phyloP scores from a whole-genome alignment of 495 filamentous ascomycete genomes.

The Venustampulla echinocandica region DNA sequence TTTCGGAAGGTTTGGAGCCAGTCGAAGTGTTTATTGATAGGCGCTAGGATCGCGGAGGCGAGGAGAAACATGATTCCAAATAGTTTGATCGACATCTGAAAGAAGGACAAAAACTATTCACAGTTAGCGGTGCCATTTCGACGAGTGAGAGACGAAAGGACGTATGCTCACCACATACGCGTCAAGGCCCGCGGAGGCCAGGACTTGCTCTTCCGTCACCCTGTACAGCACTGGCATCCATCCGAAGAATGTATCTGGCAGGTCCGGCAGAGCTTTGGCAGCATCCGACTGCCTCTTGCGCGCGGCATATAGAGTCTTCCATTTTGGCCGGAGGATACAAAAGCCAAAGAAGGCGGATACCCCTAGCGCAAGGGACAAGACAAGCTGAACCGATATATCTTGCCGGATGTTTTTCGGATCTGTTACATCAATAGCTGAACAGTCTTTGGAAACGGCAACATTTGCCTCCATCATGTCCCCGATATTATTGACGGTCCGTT shows the following conservation, averaged over 20 bases:
- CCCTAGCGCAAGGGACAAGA: slow-evolving; percentile 41
- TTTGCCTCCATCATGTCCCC: no score
- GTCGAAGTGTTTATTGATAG: slow-evolving; percentile 65
- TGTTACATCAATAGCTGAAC: slow-evolving; percentile 16
- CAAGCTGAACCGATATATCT: slow-evolving; percentile 42
- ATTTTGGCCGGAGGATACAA: slow-evolving; percentile 75
- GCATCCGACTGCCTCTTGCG: slow-evolving; percentile 62
- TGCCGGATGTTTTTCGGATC: slow-evolving; percentile 14
- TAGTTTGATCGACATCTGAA: slow-evolving; percentile 85
- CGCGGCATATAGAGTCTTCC: slow-evolving; percentile 87
- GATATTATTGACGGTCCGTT: no score
- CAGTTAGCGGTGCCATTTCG: neutral
- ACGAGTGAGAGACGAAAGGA: neutral
- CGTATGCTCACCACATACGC: slow-evolving; percentile 71
- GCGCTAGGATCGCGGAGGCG: slow-evolving; percentile 68
- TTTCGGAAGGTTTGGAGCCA: slow-evolving; percentile 8
- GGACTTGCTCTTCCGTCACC: slow-evolving; percentile 80
- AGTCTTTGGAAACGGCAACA: no score
- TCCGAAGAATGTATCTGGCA: slow-evolving; percentile 82
- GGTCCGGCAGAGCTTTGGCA: slow-evolving; percentile 66
- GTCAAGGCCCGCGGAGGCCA: slow-evolving; percentile 87
- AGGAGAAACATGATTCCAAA: slow-evolving; percentile 71
- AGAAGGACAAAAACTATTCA: slow-evolving; percentile 77
- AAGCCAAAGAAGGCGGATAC: slow-evolving; percentile 44
- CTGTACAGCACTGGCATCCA: slow-evolving; percentile 89